Base-by-base conservation (phyloP, 2,329 filamentous ascomycete species). In the Nemania abortiva region DNA sequence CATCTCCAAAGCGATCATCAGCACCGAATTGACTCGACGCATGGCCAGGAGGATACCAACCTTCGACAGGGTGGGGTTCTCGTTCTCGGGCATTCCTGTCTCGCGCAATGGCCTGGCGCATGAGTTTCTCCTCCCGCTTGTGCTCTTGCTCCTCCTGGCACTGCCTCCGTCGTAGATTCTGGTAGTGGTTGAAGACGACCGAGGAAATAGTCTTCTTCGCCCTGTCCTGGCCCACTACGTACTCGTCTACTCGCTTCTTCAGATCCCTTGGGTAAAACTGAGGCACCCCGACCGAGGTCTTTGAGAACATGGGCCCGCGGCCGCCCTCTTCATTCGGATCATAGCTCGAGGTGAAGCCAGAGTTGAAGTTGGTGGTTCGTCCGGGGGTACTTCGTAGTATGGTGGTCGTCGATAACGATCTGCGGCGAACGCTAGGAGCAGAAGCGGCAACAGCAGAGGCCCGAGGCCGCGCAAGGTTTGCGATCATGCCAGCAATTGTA, bases 131-230 rank as follows among this genome's bases (percentile, higher is more conserved):
- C 52, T 84, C 82, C 42, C 82, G 74, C 54, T 84, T 85, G 60
- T 84, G 82, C 63, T 90, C 87, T 67, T 87, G 83, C 29, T 93
- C 89, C 75, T 97, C 94, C 63, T 95, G 90, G 73, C 96, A 89
- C 68, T 91, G 89, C 57, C 94, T 86, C 76, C 94, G 88, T 27
- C 95, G 90, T 68, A 97, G 88, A 55, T 93, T 89, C 81, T 98
- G 94, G 78, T 98, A 98, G 79, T 99, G 96, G 78, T 98, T 98
- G 83, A 97, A 98, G 31, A 99, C 92, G 6, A 95, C 94, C 3
- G 95, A 91, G 72, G 94, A 96, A 72, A 98, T 90, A 15, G 95
- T 93, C 81, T 97, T 97, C 85, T 99, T 96, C 18, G 96, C 94
- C 68, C 94, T 90, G 73, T 98, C 94, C 81, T 99, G 96, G 49